Evolutionary conservation across 441 rosid genomes (phyloP), one percentile per base, ranked within the genome.

Genomic region (Eutrema salsugineum): DNA sequence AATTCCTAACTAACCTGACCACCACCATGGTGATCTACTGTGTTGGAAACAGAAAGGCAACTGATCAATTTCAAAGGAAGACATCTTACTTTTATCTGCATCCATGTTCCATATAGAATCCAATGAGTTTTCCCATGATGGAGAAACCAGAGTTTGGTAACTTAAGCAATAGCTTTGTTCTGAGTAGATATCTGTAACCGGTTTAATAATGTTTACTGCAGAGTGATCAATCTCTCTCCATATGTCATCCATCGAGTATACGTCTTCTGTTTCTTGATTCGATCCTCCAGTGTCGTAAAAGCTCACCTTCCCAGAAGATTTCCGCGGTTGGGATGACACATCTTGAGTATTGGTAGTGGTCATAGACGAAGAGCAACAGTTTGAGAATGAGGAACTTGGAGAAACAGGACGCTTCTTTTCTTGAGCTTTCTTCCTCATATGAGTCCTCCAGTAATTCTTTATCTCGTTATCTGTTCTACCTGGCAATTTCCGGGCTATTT

Each of bases 361-460:
- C 47, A 86, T 70, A 39, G 94, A 80, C 32, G 90, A 83, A 10
- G 85, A 79, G 46, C 83, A 78, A 48, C 81, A 83, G 15, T 88
- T 81, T 27, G 92, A 88, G 14, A 83, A 77, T 2, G 87, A 76
- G 3, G 94, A 79, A 33, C 83, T 73, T 61, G 93, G 81, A 6
- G 91, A 81, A 36, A 55, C n/a, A 10, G 58, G 78, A 38, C 78
- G 77, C 81, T 91, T 95, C 83, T 73, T 86, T 65, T 84, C 89
- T 72, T 96, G 98, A 69, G 98, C 73, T 73, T 87, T 86, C 76
- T 85, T 91, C 88, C 90, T 93, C 86, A 86, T 89, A 78, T 89
- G 97, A 66, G 97, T 91, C 71, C 98, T 83, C 98, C 97, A 93
- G 60, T 93, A 93, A 51, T 93, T 93, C 82, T 93, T 93, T 48